Conservation (phyloP, 306 rosid species). For the Lathyrus aphaca region DNA sequence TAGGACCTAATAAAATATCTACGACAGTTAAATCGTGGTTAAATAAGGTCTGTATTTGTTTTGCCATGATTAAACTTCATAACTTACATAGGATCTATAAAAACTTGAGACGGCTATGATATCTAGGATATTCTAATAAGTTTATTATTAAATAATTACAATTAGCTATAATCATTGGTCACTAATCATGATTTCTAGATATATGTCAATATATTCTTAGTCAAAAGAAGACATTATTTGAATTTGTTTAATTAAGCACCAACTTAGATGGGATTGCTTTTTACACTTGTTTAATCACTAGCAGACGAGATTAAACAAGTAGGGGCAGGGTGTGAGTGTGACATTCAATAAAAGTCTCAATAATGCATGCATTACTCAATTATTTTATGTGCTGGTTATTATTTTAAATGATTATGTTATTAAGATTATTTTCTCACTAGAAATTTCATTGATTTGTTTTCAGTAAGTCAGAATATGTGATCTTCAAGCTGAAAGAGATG, state of each 20-base stretch:
- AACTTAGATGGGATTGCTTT: slow-evolving; percentile 2
- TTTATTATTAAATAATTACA: slow-evolving; percentile 11
- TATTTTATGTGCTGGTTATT: slow-evolving; percentile 16
- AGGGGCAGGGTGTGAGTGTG: slow-evolving; percentile 27
- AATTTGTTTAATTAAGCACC: slow-evolving; percentile 11
- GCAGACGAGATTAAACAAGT: slow-evolving; percentile 22
- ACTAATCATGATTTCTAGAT: background rate
- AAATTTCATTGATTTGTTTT: slow-evolving; percentile 25
- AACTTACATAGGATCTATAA: too few species aligned
- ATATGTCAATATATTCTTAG: background rate
- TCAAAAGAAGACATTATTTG: slow-evolving; percentile 4
- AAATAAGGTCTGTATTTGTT: too few species aligned
- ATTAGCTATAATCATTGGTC: background rate
- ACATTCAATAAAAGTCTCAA: background rate
- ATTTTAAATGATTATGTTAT: slow-evolving; percentile 10
- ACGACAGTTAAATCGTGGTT: too few species aligned
- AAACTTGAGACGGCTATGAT: background rate
- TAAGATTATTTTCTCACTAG: slow-evolving; percentile 28
- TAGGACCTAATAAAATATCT: too few species aligned
- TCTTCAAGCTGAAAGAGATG: slow-evolving; percentile 92
- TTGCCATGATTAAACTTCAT: too few species aligned
- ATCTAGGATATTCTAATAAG: slow-evolving; percentile 32
- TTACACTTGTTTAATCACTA: slow-evolving; percentile 5
- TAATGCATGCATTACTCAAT: slow-evolving; percentile 32
- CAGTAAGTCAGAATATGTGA: slow-evolving; percentile 82